Evolutionary conservation across 2,329 filamentous ascomycete species (phyloP), one percentile per base, ranked within the genome.

Genomic region (Phialophora macrospora): DNA sequence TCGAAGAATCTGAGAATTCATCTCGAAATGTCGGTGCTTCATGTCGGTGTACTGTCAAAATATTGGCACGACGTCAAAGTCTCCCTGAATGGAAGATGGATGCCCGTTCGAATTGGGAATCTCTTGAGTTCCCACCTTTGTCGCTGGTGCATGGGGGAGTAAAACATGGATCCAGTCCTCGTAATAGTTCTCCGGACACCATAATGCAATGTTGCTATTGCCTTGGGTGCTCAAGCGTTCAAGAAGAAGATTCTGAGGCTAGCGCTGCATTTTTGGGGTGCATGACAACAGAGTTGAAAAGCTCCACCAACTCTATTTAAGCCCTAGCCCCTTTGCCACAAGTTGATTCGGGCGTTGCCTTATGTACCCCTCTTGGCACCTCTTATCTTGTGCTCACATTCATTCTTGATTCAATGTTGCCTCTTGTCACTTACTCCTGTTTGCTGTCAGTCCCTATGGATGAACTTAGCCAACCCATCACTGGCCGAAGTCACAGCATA

Each of bases 391-490:
- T 51, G 4, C 3, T 51, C 20, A 51, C 48, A 7, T 28, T 51
- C 24, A 2, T 51, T 51, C 48, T 51, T 51, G 22, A 14, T 11
- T 51, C 48, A 51, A 22, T 1, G 20, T 26, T 51, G 11, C 7
- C 3, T 20, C 24, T 22, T 22, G 3, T 24, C 20, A 51, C 48
- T 28, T 51, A 12, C 20, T 51, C 4, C 20, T 14, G 48, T 12
- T 51, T 22, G 20, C 20, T 51, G 3, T 51, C 11, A 14, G 2
- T 51, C 9, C n/a, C 48, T 26, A 26, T 22, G 20, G 32, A 12
- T 51, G 48, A 51, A 51, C 48, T 51, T 28, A 26, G 6, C 20
- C 48, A 51, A 44, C 38, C 38, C 38, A n/a, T 44, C 20, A 51
- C 20, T 26, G 9, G 48, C 2, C 3, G 20, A n/a, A 17, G 48